Conservation (phyloP, 2,329 filamentous ascomycete genomes). For the Fusarium tanahbumbuense region DNA sequence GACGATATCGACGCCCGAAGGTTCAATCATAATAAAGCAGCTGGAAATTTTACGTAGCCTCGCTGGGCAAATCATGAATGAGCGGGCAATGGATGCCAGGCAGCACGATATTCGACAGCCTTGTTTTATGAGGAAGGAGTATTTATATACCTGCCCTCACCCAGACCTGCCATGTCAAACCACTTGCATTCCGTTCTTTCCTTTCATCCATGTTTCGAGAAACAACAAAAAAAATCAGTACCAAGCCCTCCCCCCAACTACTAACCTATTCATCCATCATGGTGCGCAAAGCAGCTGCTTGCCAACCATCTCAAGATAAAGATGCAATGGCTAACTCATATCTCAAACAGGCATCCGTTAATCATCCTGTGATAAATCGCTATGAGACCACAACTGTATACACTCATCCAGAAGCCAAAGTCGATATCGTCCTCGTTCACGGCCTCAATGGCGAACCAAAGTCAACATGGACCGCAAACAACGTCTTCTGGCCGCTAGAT, state of each 20-base stretch:
- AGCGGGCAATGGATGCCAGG: constrained; percentile 8
- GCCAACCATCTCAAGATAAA: not conserved
- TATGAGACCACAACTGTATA: constrained; percentile 71
- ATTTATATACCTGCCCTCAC: constrained; percentile 22
- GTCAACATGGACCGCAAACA: constrained; percentile 69
- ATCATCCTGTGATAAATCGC: constrained; percentile 52
- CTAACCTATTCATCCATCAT: constrained; percentile 33
- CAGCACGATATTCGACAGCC: constrained; percentile 23
- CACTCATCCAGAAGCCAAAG: constrained; percentile 67
- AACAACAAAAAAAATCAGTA: not conserved
- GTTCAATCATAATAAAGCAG: not conserved
- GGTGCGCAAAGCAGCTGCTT: constrained; percentile 27
- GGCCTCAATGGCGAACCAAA: constrained; percentile 75
- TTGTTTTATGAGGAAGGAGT: constrained; percentile 10
- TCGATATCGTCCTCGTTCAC: constrained; percentile 77
- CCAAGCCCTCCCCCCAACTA: constrained; percentile 10
- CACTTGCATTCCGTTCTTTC: not conserved
- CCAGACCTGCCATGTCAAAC: not conserved
- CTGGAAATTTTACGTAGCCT: constrained; percentile 3
- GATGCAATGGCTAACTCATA: not conserved
- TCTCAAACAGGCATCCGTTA: constrained; percentile 53
- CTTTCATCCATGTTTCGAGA: constrained; percentile 31
- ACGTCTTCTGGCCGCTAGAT: constrained; percentile 76
- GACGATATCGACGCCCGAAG: not conserved
- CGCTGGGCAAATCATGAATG: constrained; percentile 6